Percentiles rank a stretch among this genome's conserved stretches.
Conservation (phyloP, 2,329 filamentous ascomycete species). For the Teratosphaeria pseudoeucalypti region DNA sequence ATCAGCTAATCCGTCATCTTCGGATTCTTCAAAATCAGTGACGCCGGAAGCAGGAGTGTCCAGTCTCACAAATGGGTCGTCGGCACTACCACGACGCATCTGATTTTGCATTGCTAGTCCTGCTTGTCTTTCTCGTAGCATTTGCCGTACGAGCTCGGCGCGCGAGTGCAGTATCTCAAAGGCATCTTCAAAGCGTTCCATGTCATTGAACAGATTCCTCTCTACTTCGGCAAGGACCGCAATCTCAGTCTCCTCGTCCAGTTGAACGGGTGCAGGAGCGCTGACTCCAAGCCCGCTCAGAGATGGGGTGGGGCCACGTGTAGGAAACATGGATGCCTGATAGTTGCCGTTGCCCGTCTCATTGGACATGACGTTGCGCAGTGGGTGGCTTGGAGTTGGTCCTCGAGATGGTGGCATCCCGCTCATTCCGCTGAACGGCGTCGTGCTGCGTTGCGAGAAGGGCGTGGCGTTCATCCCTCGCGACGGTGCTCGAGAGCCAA, state of each 20-base stretch:
- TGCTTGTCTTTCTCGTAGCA: constrained; percentile 70
- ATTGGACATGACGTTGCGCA: constrained; percentile 17
- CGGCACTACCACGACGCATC: constrained; percentile 42
- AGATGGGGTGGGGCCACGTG: constrained; percentile 22
- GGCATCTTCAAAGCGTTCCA: constrained; percentile 89
- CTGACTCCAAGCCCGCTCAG: constrained; percentile 22
- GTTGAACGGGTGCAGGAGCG: constrained; percentile 57
- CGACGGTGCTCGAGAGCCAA: constrained; percentile 22
- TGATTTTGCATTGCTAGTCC: constrained; percentile 60
- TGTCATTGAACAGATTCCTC: constrained; percentile 82
- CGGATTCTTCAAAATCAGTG: constrained; percentile 24
- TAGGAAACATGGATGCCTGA: constrained; percentile 19
- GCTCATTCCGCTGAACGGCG: constrained; percentile 50
- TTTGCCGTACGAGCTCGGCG: constrained; percentile 68
- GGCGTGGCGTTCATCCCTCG: constrained; percentile 33
- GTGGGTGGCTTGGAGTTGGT: constrained; percentile 40
- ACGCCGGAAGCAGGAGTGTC: constrained; percentile 31
- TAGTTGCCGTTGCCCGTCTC: constrained; percentile 1
- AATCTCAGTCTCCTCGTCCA: constrained; percentile 91
- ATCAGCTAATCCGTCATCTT: constrained; percentile 27
- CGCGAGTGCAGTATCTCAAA: constrained; percentile 84
- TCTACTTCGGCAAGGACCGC: constrained; percentile 83
- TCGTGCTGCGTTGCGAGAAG: constrained; percentile 33
- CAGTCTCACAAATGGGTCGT: constrained; percentile 32
- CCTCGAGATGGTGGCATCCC: constrained; percentile 34